Percentiles rank a stretch among this genome's conserved stretches.
phyloP scores from a whole-genome alignment of 2,329 filamentous ascomycete genomes.

The Fusarium sp. region DNA sequence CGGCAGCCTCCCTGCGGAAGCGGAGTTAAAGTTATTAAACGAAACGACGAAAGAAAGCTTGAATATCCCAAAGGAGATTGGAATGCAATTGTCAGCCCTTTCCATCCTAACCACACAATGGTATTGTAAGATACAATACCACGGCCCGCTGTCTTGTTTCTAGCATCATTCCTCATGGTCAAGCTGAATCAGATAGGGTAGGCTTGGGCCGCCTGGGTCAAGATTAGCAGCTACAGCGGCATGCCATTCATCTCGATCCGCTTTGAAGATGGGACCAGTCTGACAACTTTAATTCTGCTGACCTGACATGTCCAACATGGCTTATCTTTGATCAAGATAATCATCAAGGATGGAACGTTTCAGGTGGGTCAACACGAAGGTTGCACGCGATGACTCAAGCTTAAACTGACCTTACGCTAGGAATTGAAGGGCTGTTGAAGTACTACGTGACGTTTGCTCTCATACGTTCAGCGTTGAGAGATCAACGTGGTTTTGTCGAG shows the following conservation, averaged over 20 bases:
- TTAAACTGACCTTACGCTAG: not conserved
- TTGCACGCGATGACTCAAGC: slow-evolving; percentile 5
- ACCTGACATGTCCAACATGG: not conserved
- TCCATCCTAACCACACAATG: not conserved
- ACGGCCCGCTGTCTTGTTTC: not conserved
- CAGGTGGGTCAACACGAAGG: not conserved
- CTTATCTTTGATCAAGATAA: not conserved
- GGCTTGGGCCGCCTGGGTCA: not conserved
- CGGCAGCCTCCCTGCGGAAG: not conserved
- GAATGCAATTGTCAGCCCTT: not conserved
- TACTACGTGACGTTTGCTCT: not conserved
- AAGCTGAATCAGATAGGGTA: not conserved
- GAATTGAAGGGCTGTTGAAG: fast-evolving
- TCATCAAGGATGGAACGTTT: not conserved
- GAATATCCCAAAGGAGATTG: not conserved
- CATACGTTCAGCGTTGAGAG: not conserved
- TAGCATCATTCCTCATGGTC: not conserved
- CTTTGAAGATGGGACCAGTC: not conserved
- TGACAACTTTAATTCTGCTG: not conserved
- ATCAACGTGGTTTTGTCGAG: not conserved
- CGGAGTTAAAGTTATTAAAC: not conserved
- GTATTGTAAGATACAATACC: not conserved
- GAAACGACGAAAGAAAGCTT: not conserved
- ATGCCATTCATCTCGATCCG: not conserved
- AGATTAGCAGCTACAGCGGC: not conserved